A percentile compares a stretch with the other conserved stretches of the same genome.
These are phyloP conservation scores for Diddensiella transvaalensis DNA, from an alignment of 805 yeast species.

Conservation along the genomic window DNA sequence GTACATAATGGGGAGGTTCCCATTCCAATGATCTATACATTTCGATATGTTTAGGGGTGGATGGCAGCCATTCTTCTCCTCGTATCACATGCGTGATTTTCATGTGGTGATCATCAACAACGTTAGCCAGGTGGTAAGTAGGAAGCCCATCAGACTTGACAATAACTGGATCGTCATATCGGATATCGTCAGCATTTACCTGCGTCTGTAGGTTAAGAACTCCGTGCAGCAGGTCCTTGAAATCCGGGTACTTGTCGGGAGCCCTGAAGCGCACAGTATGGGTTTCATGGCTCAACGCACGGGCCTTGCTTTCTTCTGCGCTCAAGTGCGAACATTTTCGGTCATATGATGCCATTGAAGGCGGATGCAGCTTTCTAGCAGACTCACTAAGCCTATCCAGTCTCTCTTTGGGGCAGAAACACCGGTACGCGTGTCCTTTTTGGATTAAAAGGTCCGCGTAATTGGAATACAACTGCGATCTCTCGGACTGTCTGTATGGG, in stretches of 20 bases:
- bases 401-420: slow-evolving; percentile 81
- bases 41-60: slow-evolving; percentile 92
- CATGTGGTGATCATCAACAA: slow-evolving; percentile 93
- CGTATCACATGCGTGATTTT: slow-evolving; percentile 87
- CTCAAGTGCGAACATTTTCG: slow-evolving; percentile 60
- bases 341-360: slow-evolving; percentile 89
- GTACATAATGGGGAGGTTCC: slow-evolving; percentile 78
- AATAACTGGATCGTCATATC: slow-evolving; percentile 87
- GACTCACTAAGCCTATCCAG: slow-evolving; percentile 62
- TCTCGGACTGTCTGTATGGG: slow-evolving; percentile 83
- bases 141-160: slow-evolving; percentile 94
- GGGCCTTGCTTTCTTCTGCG: slow-evolving; percentile 40
- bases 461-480: slow-evolving; percentile 60
- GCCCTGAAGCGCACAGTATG: slow-evolving; percentile 71
- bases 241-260: slow-evolving; percentile 64
- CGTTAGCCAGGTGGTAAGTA: slow-evolving; percentile 95
- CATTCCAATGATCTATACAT: slow-evolving; percentile 83
- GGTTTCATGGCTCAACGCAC: slow-evolving; percentile 32
- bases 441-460: slow-evolving; percentile 56
- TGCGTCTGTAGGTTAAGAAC: slow-evolving; percentile 73
- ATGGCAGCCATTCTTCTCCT: slow-evolving; percentile 97
- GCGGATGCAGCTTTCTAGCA: slow-evolving; percentile 74
- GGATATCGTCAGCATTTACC: slow-evolving; percentile 58
- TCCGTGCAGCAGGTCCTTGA: slow-evolving; percentile 79
- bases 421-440: slow-evolving; percentile 74